Percentiles rank a stretch among this genome's conserved stretches.
These are phyloP conservation scores for Tetrastigma voinierianum DNA, from an alignment of 164 flowering plant genomes.

Conservation along the genomic window DNA sequence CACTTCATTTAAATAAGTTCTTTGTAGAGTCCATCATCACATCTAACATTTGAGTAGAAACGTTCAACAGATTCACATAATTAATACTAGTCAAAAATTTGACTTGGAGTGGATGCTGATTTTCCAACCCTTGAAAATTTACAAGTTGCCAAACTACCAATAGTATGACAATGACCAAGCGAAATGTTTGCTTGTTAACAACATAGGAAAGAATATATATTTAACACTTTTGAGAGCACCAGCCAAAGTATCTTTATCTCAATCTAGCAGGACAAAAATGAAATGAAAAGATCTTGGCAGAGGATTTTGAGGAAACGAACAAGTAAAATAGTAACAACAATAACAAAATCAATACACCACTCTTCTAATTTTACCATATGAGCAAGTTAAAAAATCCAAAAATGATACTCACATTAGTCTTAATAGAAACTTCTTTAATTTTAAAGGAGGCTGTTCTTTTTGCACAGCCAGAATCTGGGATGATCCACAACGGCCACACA, in stretches of 20 bases:
- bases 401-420: slow-evolving; percentile 35
- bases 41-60: too few species aligned
- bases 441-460: slow-evolving; percentile 26
- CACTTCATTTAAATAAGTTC: too few species aligned
- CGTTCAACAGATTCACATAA: too few species aligned
- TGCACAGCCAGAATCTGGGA: slow-evolving; percentile 25
- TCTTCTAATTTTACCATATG: background rate
- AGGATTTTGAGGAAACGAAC: background rate
- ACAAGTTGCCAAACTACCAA: too few species aligned
- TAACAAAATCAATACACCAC: background rate
- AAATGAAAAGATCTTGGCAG: background rate
- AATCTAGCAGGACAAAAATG: background rate
- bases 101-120: too few species aligned
- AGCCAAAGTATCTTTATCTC: background rate
- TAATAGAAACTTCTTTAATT: slow-evolving; percentile 14
- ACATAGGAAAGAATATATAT: background rate
- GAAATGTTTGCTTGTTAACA: background rate
- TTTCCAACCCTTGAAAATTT: too few species aligned
- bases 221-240: background rate
- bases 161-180: too few species aligned
- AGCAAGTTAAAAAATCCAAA: background rate
- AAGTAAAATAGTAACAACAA: background rate
- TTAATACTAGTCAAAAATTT: too few species aligned
- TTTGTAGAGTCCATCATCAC: too few species aligned
- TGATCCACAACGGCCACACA: slow-evolving; percentile 64